Base-by-base conservation (phyloP, 1,284 basidiomycete species). In the Apiotrichum siamense region DNA sequence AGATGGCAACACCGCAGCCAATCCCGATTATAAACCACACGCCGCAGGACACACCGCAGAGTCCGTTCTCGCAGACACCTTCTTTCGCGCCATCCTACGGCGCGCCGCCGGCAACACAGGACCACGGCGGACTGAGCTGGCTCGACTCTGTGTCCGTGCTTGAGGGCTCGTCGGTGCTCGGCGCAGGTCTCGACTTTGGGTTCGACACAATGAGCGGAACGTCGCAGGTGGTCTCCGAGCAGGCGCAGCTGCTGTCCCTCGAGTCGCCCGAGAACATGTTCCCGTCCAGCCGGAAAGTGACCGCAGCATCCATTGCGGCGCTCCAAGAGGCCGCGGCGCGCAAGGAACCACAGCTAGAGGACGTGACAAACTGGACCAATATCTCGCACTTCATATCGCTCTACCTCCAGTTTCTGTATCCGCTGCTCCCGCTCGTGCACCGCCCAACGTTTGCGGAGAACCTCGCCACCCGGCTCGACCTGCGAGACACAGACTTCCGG, bases 381-480 rank as follows among this genome's bases (percentile, higher is more conserved):
- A 67, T 73, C 21, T 63, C 62, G 1, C 69, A 72, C 44, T 75
- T 70, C 52, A 69, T 72, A 41, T 68, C 67, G 10, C 62, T 75
- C 4, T 73, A 71, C 54, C 57, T 75, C 13, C 63, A 68, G 51
- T 70, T 71, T 57, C 61, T 72, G 5, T 73, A 72, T 45, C 69
- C 72, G 3, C 51, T 73, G 10, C 44, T 72, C 25, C 73, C 73
- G 17, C 61, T 75, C 13, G 70, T 75, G 3, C 73, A 75, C 39
- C 65, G 70, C n/a, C 70, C 69, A 17, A 73, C 70, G 7, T 75
- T 73, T 44, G 66, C 67, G 0, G 66, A 70, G 46, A 57, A 69
- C 35, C 57, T 75, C 13, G 69, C 69, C 10, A 67, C 69, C 20
- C 57, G 73, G 33, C 52, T 67, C 40, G 73, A 75, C 57, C 49